phyloP scores from a whole-genome alignment of 352 stramenopile genomes.

The Phytophthora lateralis region DNA sequence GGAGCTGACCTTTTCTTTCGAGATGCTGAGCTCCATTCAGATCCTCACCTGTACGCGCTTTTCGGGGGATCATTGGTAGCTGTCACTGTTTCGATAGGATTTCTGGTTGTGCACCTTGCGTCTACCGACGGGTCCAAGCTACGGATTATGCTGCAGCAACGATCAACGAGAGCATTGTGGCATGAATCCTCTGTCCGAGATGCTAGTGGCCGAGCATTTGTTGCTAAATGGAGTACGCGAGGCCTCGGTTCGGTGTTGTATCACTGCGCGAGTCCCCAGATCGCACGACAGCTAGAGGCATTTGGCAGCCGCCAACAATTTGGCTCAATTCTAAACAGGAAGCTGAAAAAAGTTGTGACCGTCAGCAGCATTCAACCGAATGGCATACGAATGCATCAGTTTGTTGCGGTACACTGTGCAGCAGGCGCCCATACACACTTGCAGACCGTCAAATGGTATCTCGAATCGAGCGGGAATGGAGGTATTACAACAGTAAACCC shows the following conservation, averaged over 20 bases:
- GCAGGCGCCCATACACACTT: constrained; percentile 19
- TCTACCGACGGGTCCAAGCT: constrained; percentile 8
- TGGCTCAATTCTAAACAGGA: constrained; percentile 7
- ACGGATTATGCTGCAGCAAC: constrained; percentile 8
- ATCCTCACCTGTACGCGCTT: constrained; percentile 48
- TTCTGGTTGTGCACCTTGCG: constrained; percentile 30
- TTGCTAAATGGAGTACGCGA: constrained; percentile 29
- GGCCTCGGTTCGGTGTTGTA: constrained; percentile 23
- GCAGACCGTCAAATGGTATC: constrained; percentile 19
- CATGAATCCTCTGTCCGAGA: constrained; percentile 8
- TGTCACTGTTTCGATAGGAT: constrained; percentile 30
- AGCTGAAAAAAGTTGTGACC: constrained; percentile 8
- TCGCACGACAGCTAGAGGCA: constrained; percentile 22
- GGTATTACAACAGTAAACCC: constrained; percentile 10
- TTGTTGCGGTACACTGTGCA: constrained; percentile 23
- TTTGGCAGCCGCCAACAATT: constrained; percentile 17
- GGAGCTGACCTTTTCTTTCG: constrained; percentile 25
- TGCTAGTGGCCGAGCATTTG: constrained; percentile 16
- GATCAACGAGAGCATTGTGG: constrained; percentile 12
- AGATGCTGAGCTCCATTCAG: constrained; percentile 36
- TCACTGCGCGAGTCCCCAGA: constrained; percentile 28
- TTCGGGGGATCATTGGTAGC: constrained; percentile 32
- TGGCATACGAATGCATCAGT: constrained; percentile 21
- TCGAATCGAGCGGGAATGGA: constrained; percentile 9
- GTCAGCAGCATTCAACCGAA: not conserved